A percentile compares a stretch with the other conserved stretches of the same genome.
Evolutionary conservation across 2,329 filamentous ascomycete genomes (phyloP).

Genomic region (Pseudocercospora macadamiae): DNA sequence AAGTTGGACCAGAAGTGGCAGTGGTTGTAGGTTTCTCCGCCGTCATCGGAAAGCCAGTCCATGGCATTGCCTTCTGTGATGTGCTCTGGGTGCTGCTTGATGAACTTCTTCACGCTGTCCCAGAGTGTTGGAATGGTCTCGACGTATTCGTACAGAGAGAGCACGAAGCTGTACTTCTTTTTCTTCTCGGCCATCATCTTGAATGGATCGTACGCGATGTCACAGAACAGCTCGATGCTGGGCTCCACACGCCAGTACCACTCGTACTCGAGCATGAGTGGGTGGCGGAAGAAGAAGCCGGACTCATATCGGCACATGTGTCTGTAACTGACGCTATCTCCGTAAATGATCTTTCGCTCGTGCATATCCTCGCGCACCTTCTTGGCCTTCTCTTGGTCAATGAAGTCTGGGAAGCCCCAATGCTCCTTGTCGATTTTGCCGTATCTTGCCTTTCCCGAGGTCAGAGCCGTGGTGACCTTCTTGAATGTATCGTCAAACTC

Average conservation of each 20-base stretch:
- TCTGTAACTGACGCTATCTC: slow-evolving; percentile 93
- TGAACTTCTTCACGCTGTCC: slow-evolving; percentile 95
- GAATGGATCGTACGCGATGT: slow-evolving; percentile 95
- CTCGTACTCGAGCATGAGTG: slow-evolving; percentile 92
- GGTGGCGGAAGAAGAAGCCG: slow-evolving; percentile 97
- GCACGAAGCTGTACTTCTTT: slow-evolving; percentile 97
- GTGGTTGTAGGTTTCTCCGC: slow-evolving; percentile 89
- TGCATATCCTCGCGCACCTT: slow-evolving; percentile 94
- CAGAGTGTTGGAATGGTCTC: slow-evolving; percentile 96
- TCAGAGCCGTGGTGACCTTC: slow-evolving; percentile 81
- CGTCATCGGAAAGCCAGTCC: slow-evolving; percentile 88
- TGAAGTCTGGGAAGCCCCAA: slow-evolving; percentile 96
- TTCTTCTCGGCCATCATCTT: slow-evolving; percentile 92
- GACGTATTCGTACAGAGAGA: slow-evolving; percentile 94
- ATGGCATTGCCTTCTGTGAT: slow-evolving; percentile 82
- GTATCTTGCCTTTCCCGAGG: slow-evolving; percentile 92
- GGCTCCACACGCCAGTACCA: slow-evolving; percentile 99
- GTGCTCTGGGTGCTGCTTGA: slow-evolving; percentile 85
- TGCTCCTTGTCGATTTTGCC: slow-evolving; percentile 88
- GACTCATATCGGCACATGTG: slow-evolving; percentile 99
- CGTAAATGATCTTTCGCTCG: slow-evolving; percentile 94
- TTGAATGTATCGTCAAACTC: slow-evolving; percentile 94
- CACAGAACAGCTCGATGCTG: slow-evolving; percentile 93
- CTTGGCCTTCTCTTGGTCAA: slow-evolving; percentile 90
- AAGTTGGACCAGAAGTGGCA: slow-evolving; percentile 99